Base-by-base conservation (phyloP, 768 basidiomycete species). In the Lyophyllum decastes region DNA sequence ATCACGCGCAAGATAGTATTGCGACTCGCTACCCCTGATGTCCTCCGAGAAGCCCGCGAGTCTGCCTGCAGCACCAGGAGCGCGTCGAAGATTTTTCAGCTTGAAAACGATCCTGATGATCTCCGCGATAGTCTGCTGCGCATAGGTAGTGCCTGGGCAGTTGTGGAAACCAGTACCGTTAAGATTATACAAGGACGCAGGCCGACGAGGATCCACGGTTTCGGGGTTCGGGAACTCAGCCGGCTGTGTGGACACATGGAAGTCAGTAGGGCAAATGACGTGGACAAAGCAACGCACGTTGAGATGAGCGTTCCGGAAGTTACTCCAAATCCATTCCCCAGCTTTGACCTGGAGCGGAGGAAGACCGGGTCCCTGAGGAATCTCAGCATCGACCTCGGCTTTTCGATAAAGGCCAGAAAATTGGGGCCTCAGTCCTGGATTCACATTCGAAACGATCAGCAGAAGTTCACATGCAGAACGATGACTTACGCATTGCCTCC, bases 401-500 rank as follows among this genome's bases (percentile, higher is more conserved):
- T 67, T 61, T 17, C 80, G 66, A 69, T 74, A 78, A 17, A 83
- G 68, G 26, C 77, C 81, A 9, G 71, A 60, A 66, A 71, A 78
- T 59, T 81, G 78, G 5, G 76, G 74, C 52, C 70, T 71, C 22
- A 78, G 64, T 11, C 73, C 76, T 76, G 48, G 5, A 40, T 27
- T 24, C 26, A 24, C 46, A 50, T 34, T 34, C 34, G 27, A 16
- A n/a, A 2, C n/a, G 3, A 40, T 24, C 8, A n/a, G 27, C 26
- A n/a, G 3, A n/a, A 17, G 35, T 17, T 38, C 3, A 38, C 4
- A 38, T 4, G 35, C 35, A 11, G 16, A 38, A 38, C 3, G 11
- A 17, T 16, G 3, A 73, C 77, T 40, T 48, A 80, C 82, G 71
- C 76, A 83, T 77, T 0, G 77, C 83, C 62, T 85, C 82, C 24